A percentile compares a stretch with the other conserved stretches of the same genome.
Conservation (phyloP, 768 basidiomycete genomes). For the Fistulinella prunicolor region DNA sequence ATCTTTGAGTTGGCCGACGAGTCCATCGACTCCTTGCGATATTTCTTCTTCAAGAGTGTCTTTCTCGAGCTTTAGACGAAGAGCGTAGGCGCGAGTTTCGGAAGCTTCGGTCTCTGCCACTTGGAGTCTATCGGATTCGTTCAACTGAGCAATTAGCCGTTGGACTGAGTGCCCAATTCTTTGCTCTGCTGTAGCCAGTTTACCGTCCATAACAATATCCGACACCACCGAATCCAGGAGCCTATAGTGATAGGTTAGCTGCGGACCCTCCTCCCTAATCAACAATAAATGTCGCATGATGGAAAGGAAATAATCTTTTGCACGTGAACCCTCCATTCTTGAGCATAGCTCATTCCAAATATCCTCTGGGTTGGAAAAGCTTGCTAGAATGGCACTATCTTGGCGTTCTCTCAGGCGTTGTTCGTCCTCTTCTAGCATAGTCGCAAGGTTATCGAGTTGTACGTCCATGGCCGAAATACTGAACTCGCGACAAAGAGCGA, state of each 20-base stretch:
- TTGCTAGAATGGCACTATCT: conserved; percentile 71
- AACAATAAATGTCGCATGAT: conserved; percentile 92
- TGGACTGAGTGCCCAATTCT: conserved; percentile 89
- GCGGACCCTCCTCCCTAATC: conserved; percentile 83
- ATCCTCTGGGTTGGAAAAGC: conserved; percentile 79
- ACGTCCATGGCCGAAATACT: conserved; percentile 61
- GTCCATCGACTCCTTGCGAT: conserved; percentile 74
- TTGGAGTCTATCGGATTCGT: conserved; percentile 83
- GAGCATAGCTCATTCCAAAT: conserved; percentile 79
- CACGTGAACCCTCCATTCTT: conserved; percentile 76
- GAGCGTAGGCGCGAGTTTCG: conserved; percentile 59
- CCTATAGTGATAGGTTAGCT: conserved; percentile 85
- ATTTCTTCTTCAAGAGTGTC: conserved; percentile 80
- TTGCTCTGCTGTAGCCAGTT: conserved; percentile 77
- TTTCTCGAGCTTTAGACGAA: conserved; percentile 76
- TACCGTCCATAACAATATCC: conserved; percentile 90
- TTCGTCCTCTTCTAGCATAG: conserved; percentile 72
- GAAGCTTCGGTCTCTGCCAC: conserved; percentile 74
- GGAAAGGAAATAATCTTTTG: conserved; percentile 84
- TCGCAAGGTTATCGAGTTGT: conserved; percentile 60
- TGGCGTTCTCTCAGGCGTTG: conserved; percentile 65
- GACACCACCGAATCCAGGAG: conserved; percentile 87
- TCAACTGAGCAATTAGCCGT: conserved; percentile 83
- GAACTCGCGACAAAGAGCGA: conserved; percentile 66
- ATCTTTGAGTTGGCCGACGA: conserved; percentile 77